Evolutionary conservation across 495 filamentous ascomycete genomes (phyloP).

Genomic region (Xylaria bambusicola): DNA sequence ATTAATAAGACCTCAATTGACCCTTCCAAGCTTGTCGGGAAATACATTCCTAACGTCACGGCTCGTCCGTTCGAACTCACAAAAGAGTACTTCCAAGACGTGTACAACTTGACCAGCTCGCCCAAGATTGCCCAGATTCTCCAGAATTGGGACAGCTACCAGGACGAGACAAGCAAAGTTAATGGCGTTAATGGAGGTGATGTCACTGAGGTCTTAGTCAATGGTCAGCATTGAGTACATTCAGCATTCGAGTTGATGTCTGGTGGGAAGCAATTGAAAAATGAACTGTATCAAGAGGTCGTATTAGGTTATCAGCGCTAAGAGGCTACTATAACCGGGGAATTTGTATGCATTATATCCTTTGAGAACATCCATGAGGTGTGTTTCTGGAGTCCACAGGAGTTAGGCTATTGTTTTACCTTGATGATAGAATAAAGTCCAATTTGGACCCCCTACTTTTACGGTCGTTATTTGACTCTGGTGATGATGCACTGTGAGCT

Average conservation of each 20-base stretch:
- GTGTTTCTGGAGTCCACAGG: too few species aligned
- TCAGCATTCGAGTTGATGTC: background rate
- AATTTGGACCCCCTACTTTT: too few species aligned
- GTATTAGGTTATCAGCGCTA: background rate
- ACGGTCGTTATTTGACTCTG: too few species aligned
- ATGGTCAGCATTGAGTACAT: slow-evolving; percentile 18
- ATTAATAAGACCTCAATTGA: slow-evolving; percentile 98
- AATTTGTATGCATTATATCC: slow-evolving; percentile 2
- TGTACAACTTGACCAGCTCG: slow-evolving; percentile 89
- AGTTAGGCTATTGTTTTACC: too few species aligned
- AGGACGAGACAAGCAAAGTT: slow-evolving; percentile 37
- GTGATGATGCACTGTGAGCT: too few species aligned
- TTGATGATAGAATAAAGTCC: too few species aligned
- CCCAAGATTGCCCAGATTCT: slow-evolving; percentile 88
- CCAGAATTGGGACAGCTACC: slow-evolving; percentile 77
- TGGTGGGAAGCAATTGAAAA: background rate
- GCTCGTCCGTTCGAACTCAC: slow-evolving; percentile 92
- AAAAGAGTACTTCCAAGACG: slow-evolving; percentile 99
- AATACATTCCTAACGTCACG: slow-evolving; percentile 99
- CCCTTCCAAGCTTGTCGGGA: slow-evolving; percentile 91
- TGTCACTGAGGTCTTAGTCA: slow-evolving; percentile 22
- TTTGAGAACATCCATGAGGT: too few species aligned
- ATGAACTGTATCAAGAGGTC: background rate
- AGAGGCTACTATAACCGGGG: slow-evolving; percentile 1
- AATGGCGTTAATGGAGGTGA: slow-evolving; percentile 31